Conservation (phyloP, 2,329 filamentous ascomycete genomes). For the Lachnellula arida region DNA sequence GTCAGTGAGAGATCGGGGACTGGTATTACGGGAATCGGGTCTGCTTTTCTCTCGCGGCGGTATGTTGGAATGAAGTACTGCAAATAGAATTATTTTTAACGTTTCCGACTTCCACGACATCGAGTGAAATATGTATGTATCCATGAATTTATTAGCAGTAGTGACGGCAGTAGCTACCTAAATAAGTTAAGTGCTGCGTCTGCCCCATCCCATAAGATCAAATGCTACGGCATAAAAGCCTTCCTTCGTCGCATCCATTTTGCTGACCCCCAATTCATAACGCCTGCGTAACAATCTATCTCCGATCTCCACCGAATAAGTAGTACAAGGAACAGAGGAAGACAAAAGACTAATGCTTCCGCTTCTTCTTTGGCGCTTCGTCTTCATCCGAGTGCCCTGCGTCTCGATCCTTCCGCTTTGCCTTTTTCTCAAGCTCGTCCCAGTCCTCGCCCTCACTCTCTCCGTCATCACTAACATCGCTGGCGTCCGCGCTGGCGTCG, state of each 20-base stretch:
- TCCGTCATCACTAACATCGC: constrained; percentile 65
- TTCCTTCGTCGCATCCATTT: too few species aligned
- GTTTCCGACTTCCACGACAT: neutral
- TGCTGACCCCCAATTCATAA: too few species aligned
- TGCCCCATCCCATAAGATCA: too few species aligned
- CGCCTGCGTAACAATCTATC: neutral
- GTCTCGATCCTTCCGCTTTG: constrained; percentile 75
- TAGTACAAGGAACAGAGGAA: neutral
- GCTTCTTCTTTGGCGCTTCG: constrained; percentile 66
- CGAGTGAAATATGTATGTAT: neutral
- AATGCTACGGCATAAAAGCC: too few species aligned
- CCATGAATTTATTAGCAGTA: neutral
- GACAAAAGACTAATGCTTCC: constrained; percentile 39
- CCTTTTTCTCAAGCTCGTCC: constrained; percentile 92
- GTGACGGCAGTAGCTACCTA: neutral
- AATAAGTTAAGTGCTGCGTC: neutral
- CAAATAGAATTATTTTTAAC: neutral
- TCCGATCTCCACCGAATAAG: neutral
- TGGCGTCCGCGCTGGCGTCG: constrained; percentile 77
- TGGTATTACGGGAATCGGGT: too few species aligned
- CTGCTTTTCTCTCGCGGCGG: too few species aligned
- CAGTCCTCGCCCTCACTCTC: constrained; percentile 83
- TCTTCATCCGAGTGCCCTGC: constrained; percentile 65
- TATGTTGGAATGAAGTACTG: too few species aligned
- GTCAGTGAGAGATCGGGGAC: neutral